Percentiles rank a stretch among this genome's conserved stretches.
These are phyloP conservation scores for Cadophora sp. DNA, from an alignment of 2,329 filamentous ascomycete genomes.

Conservation along the genomic window DNA sequence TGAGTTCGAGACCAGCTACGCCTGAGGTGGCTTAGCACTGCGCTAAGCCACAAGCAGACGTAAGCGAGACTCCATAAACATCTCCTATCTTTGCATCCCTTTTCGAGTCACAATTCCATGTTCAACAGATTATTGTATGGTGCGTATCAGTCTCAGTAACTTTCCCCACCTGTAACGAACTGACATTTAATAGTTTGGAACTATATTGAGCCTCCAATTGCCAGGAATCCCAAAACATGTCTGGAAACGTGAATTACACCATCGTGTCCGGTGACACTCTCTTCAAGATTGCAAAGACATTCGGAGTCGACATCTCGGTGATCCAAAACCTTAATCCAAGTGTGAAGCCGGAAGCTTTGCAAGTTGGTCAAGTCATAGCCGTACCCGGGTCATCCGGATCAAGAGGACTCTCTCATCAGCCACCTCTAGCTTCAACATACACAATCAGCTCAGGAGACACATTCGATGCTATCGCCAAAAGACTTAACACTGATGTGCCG, in stretches of 20 bases:
- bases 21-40: not conserved
- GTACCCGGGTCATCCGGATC: not conserved
- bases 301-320: not conserved
- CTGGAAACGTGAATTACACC: constrained; percentile 9
- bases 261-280: constrained; percentile 17
- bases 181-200: not conserved
- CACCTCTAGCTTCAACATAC: not conserved
- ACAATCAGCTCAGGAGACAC: constrained; percentile 19
- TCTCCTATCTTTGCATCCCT: not conserved
- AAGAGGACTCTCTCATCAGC: not conserved
- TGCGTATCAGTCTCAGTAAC: not conserved
- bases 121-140: not conserved
- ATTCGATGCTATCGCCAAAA: constrained; percentile 13
- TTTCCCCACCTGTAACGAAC: not conserved
- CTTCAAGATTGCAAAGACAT: constrained; percentile 5
- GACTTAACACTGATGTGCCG: not conserved
- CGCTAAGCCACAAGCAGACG: not conserved
- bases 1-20: not conserved
- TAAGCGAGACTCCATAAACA: not conserved
- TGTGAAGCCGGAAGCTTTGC: constrained; percentile 10
- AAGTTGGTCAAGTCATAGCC: constrained; percentile 12
- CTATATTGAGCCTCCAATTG: not conserved
- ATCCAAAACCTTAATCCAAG: constrained; percentile 13
- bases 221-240: not conserved
- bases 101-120: not conserved